phyloP scores from a whole-genome alignment of 179 eudicot species.

The Amaranthus tricolor region DNA sequence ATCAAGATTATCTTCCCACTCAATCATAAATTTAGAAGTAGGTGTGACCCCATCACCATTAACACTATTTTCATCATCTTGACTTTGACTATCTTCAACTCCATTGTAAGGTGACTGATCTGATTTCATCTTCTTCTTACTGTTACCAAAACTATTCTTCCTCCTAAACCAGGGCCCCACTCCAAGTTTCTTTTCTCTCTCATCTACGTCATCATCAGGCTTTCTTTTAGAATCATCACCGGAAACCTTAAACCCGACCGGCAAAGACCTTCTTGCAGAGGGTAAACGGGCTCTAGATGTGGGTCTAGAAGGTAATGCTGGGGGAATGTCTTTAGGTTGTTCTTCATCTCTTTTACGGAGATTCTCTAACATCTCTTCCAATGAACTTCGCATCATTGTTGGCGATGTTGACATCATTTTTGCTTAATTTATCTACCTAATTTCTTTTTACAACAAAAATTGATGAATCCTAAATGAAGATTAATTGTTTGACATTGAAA shows the following conservation, averaged over 20 bases:
- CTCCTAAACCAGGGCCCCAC: conserved; percentile 6
- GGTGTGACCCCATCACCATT: conserved; percentile 31
- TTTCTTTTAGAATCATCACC: conserved; percentile 19
- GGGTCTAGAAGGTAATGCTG: conserved; percentile 76
- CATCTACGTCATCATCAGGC: conserved; percentile 15
- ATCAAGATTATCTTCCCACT: conserved; percentile 60
- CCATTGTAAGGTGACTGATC: conserved; percentile 52
- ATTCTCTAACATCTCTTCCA: conserved; percentile 85
- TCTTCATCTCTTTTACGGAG: conserved; percentile 54
- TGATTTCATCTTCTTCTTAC: conserved; percentile 44
- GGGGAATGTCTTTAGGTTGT: conserved; percentile 60
- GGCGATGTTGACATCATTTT: conserved; percentile 51
- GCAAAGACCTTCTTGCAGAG: conserved; percentile 46
- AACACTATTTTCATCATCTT: conserved; percentile 1
- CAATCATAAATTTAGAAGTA: conserved; percentile 39
- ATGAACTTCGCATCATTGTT: conserved; percentile 51
- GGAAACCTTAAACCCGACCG: conserved; percentile 37
- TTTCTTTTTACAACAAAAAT: neutral
- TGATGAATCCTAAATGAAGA: neutral
- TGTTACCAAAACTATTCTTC: conserved; percentile 48
- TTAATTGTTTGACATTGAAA: neutral
- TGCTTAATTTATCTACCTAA: neutral
- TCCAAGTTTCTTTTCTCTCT: neutral
- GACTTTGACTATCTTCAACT: conserved; percentile 33
- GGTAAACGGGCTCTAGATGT: conserved; percentile 62